Evolutionary conservation across 2,329 filamentous ascomycete species (phyloP), one percentile per base, ranked within the genome.

Genomic region (Alternaria metachromatica): DNA sequence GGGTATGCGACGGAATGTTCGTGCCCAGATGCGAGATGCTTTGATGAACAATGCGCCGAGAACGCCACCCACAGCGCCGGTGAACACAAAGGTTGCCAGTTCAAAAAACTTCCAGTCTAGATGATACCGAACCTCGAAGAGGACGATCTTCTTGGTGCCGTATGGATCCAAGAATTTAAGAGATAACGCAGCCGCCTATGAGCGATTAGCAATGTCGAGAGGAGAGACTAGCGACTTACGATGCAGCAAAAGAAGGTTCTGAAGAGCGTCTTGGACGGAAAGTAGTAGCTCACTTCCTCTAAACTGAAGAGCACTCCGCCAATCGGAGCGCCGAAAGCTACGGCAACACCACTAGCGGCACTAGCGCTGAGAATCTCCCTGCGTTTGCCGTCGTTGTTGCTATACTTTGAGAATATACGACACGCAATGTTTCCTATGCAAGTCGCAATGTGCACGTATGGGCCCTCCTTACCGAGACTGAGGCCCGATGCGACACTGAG

Each of bases 171-270:
- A 84, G 70, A 97, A 97, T 75, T 97, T 97, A 71, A 99, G 84
- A 1, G 94, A 95, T 33, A 99, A 82, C 0, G 96, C 94, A 2
- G 96, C 94, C 30, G 84, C 86, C 79, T 82, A 50, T 5, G 3
- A 9, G 25, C 4, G 0, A 49, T 76, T 60, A 76, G 69, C 41
- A 9, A 45, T 18, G 30, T 20, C 46, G 9, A 25, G 45, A 49
- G 62, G 51, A 63, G 26, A 7, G 6, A 4, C 3, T 44, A 43
- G 46, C 13, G 13, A 56, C 82, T 77, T 78, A 92, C 90, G 72
- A 98, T 98, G 80, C 95, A 98, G 83, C 95, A 98, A 81, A 98
- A 98, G 80, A 99, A 99, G 0, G 96, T 98, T 57, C 96, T 87
- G 83, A 99, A 99, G 9, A 99, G 87, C 0, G 95, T 98, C 82